Conservation (phyloP, 495 filamentous ascomycete genomes). For the Annulohypoxylon nitens region DNA sequence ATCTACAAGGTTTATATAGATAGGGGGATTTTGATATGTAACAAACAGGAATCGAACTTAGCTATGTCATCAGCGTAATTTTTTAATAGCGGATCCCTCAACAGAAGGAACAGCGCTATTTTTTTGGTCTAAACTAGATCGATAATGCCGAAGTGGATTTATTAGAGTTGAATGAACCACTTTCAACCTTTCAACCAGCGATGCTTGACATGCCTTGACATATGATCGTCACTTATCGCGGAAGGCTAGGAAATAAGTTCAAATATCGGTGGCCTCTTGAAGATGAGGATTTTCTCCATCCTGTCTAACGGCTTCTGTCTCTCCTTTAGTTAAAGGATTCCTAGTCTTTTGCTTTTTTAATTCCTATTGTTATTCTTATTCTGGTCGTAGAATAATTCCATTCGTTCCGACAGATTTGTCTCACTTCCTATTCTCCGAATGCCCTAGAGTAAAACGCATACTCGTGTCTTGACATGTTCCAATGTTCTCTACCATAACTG, state of each 20-base stretch:
- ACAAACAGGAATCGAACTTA: background rate
- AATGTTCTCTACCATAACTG: constrained; percentile 54
- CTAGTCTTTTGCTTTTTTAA: background rate
- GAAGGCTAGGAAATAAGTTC: constrained; percentile 22
- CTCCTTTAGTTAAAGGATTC: constrained; percentile 32
- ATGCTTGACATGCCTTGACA: constrained; percentile 18
- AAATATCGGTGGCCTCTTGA: constrained; percentile 28
- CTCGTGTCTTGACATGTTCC: constrained; percentile 45
- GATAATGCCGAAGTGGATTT: constrained; percentile 10
- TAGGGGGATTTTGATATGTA: background rate
- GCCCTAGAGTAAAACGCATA: constrained; percentile 9
- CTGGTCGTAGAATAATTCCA: background rate
- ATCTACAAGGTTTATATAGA: background rate
- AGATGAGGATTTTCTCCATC: constrained; percentile 51
- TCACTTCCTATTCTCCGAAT: background rate
- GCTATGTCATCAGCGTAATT: constrained; percentile 9
- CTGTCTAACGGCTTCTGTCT: constrained; percentile 15
- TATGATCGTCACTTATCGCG: constrained; percentile 47
- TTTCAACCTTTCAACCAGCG: background rate
- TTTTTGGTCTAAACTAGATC: background rate
- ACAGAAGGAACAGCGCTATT: background rate
- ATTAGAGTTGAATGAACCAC: background rate
- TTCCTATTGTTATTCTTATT: background rate
- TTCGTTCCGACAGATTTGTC: background rate
- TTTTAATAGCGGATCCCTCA: constrained; percentile 19